Base-by-base conservation (phyloP, 1,139 yeast species). In the Ogataea hybrid region DNA sequence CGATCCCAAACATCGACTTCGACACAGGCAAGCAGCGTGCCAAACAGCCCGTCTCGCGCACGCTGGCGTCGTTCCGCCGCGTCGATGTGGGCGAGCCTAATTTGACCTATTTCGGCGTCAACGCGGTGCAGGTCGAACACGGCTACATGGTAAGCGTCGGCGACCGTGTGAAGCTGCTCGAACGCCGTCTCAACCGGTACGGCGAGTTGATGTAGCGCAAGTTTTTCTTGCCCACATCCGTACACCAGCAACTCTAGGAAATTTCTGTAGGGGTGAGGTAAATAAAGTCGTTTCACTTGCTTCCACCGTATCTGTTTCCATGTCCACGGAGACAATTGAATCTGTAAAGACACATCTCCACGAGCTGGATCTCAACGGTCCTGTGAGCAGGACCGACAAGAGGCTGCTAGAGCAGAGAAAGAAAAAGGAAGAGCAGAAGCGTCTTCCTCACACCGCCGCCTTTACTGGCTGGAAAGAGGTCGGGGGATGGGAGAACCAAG, bases 401-500 rank as follows among this genome's bases (percentile, higher is more conserved):
- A 48, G 54, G 32, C 52, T 54, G 10, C 44, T 65, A 16, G 63
- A 63, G 36, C 58, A 57, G 34, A 46, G 50, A 35, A 35, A 48
- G 16, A 56, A 61, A 42, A 61, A 62, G 3, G 57, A 58, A 30
- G 58, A 53, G 2, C 69, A 70, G 1, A 74, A 77, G 28, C 71
- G 92, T 59, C 63, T 68, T 35, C 64, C 81, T 1, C 77, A 71
- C 7, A 79, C 76, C 22, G 85, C 92, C 1, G 73, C 89, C 0
- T 81, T 74, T 57, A 73, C 88, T 44, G 97, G 97, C 16, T 90
- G 97, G 97, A 86, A 83, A 61, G 96, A 90, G 64, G 90, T 86
- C 37, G 92, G 95, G 12, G 86, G 89, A 17, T 90, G 87, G 83
- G 86, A 80, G 56, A 79, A 79, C 43, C 75, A 75, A 27, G 89